phyloP scores from a whole-genome alignment of 1,284 basidiomycete species.

The Takashimella tepidaria region DNA sequence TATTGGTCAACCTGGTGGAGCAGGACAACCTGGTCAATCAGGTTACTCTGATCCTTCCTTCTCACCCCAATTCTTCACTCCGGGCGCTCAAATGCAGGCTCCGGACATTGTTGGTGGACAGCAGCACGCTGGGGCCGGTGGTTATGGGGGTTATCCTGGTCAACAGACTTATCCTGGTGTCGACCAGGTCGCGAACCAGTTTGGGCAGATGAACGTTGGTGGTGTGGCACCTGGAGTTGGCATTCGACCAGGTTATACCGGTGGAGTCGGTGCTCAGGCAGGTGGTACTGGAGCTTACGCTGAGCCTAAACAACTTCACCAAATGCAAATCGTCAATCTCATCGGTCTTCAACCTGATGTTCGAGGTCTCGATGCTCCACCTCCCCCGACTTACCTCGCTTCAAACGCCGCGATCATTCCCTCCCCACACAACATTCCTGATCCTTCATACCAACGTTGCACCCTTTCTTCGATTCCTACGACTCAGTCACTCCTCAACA shows the following conservation, averaged over 20 bases:
- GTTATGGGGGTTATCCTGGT: slow-evolving; percentile 30
- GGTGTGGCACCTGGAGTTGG: slow-evolving; percentile 39
- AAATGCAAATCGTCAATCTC: slow-evolving; percentile 74
- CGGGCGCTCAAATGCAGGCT: slow-evolving; percentile 53
- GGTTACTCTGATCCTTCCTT: not conserved
- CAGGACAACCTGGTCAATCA: not conserved
- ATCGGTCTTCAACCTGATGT: slow-evolving; percentile 87
- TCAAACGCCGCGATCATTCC: slow-evolving; percentile 74
- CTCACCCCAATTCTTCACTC: slow-evolving; percentile 70
- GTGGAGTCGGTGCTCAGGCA: slow-evolving; percentile 6
- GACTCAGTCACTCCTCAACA: slow-evolving; percentile 82
- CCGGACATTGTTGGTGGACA: slow-evolving; percentile 16
- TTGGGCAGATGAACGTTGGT: slow-evolving; percentile 75
- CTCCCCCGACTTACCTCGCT: slow-evolving; percentile 85
- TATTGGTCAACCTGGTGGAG: no score
- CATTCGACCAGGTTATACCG: slow-evolving; percentile 53
- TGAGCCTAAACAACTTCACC: slow-evolving; percentile 48
- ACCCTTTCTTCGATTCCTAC: slow-evolving; percentile 92
- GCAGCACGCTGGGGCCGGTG: slow-evolving; percentile 13
- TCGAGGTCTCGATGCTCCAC: slow-evolving; percentile 68
- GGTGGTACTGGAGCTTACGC: slow-evolving; percentile 8
- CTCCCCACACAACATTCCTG: slow-evolving; percentile 74
- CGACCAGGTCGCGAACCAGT: slow-evolving; percentile 73
- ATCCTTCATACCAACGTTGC: slow-evolving; percentile 86
- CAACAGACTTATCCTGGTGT: slow-evolving; percentile 56